Base-by-base conservation (phyloP, 768 basidiomycete genomes). In the Rhodotorula paludigena region DNA sequence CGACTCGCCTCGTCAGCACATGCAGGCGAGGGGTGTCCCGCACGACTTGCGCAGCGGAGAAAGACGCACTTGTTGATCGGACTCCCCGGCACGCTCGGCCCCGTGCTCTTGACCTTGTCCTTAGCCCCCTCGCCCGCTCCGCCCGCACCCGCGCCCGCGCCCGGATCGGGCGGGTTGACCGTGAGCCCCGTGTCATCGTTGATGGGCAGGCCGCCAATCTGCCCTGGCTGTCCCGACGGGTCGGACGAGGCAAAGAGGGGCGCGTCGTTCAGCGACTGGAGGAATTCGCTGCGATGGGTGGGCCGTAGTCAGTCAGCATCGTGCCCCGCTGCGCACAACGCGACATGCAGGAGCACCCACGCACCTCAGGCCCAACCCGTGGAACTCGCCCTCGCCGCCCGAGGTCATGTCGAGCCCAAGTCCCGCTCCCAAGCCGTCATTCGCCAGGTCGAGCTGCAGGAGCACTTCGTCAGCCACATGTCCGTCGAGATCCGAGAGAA, bases 251-350 rank as follows among this genome's bases (percentile, higher is more conserved):
- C 28, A 42, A 49, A 45, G 48, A 51, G 61, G 20, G 57, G 65
- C 0, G 73, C 33, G 52, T 92, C 89, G 77, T 91, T 89, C 15
- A 93, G 82, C 0, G 89, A 89, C 76, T 91, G 89, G 33, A 93
- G 82, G 78, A 92, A 92, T 75, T 93, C 90, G 41, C 90, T 92
- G n/a, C 23, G 23, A 33, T 49, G n/a, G 35, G 53, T 25, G 28
- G n/a, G 64, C 45, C 23, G 71, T 64, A 42, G 64, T 64, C 35
- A 57, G 41, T 42, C 41, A 42, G 41, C 41, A 11, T 42, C 41
- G 12, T 11, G 41, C 41, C 41, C 11, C 41, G 12, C 25, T 25
- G 54, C 60, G 21, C 36, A 30, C 20, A 35, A 55, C 47, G 35
- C 4, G 52, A 30, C 15, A 60, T 35, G 44, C 41, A 14, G 49